These are phyloP conservation scores for Heracleum sosnowskyi DNA, from an alignment of 129 eudicot species.

Conservation along the genomic window DNA sequence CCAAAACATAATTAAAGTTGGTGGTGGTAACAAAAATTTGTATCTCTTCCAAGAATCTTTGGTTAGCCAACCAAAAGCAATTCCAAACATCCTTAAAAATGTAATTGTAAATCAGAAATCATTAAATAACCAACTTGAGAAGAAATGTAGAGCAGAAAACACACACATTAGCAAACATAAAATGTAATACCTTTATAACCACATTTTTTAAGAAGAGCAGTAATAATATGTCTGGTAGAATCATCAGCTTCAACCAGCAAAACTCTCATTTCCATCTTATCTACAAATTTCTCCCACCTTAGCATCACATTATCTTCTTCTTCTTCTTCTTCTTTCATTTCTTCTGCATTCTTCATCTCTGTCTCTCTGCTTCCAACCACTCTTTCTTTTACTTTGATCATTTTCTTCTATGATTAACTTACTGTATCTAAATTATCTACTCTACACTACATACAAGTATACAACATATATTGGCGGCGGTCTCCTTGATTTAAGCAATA, in stretches of 20 bases:
- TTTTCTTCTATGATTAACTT: neutral
- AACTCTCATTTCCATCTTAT: conserved; percentile 60
- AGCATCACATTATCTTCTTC: conserved; percentile 24
- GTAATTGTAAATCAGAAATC: too few relatives aligned
- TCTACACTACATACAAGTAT: neutral
- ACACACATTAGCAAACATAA: neutral
- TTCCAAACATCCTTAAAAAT: neutral
- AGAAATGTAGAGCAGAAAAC: neutral
- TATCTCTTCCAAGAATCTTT: too few relatives aligned
- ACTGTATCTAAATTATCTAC: neutral
- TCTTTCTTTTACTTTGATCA: conserved; percentile 20
- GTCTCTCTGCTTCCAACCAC: conserved; percentile 22
- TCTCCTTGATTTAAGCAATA: neutral
- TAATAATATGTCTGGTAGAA: conserved; percentile 71
- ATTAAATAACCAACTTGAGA: neutral
- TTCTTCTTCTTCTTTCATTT: conserved; percentile 13
- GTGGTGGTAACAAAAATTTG: too few relatives aligned
- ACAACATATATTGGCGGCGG: neutral
- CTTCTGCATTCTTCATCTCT: conserved; percentile 12
- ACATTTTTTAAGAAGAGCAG: conserved; percentile 92
- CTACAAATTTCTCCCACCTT: conserved; percentile 73
- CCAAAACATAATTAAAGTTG: neutral
- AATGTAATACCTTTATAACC: conserved; percentile 57
- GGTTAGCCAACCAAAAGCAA: neutral
- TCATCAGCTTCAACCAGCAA: conserved; percentile 85